These are phyloP conservation scores for Penicillium sp. DNA, from an alignment of 2,329 filamentous ascomycete species.

Conservation along the genomic window DNA sequence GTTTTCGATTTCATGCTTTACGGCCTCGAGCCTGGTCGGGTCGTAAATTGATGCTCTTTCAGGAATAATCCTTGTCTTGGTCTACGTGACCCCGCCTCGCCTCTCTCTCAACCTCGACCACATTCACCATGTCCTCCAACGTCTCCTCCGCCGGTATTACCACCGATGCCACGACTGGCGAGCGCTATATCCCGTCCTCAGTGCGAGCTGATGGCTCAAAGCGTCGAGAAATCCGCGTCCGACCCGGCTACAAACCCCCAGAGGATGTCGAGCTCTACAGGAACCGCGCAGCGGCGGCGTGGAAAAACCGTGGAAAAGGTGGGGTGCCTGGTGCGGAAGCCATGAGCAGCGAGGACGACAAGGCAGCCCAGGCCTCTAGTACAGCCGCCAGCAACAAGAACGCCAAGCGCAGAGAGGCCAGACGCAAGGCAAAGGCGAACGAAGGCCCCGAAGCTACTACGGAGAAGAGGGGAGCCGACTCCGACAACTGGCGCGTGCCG, in stretches of 20 bases:
- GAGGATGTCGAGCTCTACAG: constrained; percentile 97
- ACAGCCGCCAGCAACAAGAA: constrained; percentile 76
- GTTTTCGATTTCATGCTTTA: neutral
- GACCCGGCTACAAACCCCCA: constrained; percentile 88
- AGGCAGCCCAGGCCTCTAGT: constrained; percentile 46
- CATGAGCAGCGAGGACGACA: constrained; percentile 57
- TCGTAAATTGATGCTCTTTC: neutral
- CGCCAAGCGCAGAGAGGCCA: constrained; percentile 73
- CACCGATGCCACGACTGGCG: constrained; percentile 72
- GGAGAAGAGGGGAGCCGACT: constrained; percentile 33
- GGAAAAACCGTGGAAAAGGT: constrained; percentile 72
- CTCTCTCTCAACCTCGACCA: neutral
- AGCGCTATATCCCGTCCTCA: constrained; percentile 88
- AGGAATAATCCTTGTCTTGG: neutral
- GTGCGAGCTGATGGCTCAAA: constrained; percentile 83
- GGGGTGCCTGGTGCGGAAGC: constrained; percentile 74
- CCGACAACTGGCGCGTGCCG: constrained; percentile 40
- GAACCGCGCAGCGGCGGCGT: constrained; percentile 84
- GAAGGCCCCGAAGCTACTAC: constrained; percentile 50
- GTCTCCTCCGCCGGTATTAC: constrained; percentile 66
- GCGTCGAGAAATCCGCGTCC: constrained; percentile 91
- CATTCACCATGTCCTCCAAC: constrained; percentile 23
- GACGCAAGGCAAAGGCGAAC: constrained; percentile 64
- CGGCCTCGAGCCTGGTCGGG: constrained; percentile 8
- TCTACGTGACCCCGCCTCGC: neutral